Evolutionary conservation across 1,284 basidiomycete species (phyloP), one percentile per base, ranked within the genome.

Genomic region (Heterobasidion irregulare): DNA sequence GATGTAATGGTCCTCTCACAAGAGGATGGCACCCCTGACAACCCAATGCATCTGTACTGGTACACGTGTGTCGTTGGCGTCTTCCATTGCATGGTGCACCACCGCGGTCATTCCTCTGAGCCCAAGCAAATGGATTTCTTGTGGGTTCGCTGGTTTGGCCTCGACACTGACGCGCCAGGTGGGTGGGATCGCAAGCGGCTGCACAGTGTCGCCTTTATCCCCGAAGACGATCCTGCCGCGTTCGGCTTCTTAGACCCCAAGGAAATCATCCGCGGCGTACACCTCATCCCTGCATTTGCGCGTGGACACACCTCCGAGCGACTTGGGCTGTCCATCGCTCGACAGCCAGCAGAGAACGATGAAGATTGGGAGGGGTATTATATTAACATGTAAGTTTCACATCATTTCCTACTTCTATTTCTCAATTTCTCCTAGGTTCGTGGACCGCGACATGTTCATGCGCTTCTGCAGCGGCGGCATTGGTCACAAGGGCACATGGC

Each of bases 1-100:
- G 47, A 54, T 18, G 19, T 54, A 46, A 54, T 54, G 36, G 33
- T 54, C 7, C 44, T 48, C 10, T 48, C 53, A 1, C 50, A 50
- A 10, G 32, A 34, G 4, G 16, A 54, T 6, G 9, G 13, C 16
- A 8, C n/a, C 26, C 2, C 32, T 6, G 47, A 26, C 34, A 3
- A 16, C 16, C 15, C 45, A 7, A 8, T 16, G 7, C 53, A 54
- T 16, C 35, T 35, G 8, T 54, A 38, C 46, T 49, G 45, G 53
- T 54, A 54, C 26, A 46, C 46, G 5, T 18, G 53, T 3, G 16
- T 54, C 16, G 7, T 54, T 2, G 47, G 53, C 0, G 16, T 54
- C 12, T 54, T 48, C n/a, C 53, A 54, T 19, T 44, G n/a, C 36
- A 15, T 32, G 13, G 44, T 47, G 7, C 46, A 15, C 6, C 33